A percentile compares a stretch with the other conserved stretches of the same genome.
phyloP scores from a whole-genome alignment of 176 grass and related monocot genomes.

The Triticum turgidum region DNA sequence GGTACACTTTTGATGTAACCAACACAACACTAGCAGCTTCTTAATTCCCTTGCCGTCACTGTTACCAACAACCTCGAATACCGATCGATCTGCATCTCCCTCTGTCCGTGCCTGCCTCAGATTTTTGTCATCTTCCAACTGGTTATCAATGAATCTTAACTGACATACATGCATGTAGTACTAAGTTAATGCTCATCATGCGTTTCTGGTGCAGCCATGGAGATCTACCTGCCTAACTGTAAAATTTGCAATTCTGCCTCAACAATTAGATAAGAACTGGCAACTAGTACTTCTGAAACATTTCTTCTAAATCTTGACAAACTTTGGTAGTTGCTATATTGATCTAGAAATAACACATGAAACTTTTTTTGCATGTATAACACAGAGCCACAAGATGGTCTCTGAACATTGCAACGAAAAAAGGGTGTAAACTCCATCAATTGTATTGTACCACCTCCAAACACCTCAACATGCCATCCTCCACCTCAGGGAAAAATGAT shows the following conservation, averaged over 20 bases:
- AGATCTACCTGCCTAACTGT: background rate
- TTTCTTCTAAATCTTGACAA: background rate
- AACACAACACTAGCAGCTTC: background rate
- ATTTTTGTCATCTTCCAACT: background rate
- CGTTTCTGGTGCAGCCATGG: background rate
- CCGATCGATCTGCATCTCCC: background rate
- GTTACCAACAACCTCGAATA: conserved; percentile 13
- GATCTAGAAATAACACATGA: background rate
- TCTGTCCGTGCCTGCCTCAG: background rate
- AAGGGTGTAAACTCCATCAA: too few relatives aligned
- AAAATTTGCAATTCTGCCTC: background rate
- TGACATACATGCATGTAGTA: background rate
- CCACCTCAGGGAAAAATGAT: background rate
- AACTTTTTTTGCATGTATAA: too few relatives aligned
- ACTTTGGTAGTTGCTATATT: background rate
- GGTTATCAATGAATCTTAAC: background rate
- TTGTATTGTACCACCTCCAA: background rate
- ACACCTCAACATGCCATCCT: background rate
- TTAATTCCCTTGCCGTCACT: background rate
- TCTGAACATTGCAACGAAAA: too few relatives aligned
- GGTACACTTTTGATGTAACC: background rate
- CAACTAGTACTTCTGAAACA: background rate
- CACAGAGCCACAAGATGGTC: too few relatives aligned
- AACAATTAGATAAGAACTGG: background rate
- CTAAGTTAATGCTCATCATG: background rate